Base-by-base conservation (phyloP, 192 early-diverging fungal species). In the Linnemannia exigua region DNA sequence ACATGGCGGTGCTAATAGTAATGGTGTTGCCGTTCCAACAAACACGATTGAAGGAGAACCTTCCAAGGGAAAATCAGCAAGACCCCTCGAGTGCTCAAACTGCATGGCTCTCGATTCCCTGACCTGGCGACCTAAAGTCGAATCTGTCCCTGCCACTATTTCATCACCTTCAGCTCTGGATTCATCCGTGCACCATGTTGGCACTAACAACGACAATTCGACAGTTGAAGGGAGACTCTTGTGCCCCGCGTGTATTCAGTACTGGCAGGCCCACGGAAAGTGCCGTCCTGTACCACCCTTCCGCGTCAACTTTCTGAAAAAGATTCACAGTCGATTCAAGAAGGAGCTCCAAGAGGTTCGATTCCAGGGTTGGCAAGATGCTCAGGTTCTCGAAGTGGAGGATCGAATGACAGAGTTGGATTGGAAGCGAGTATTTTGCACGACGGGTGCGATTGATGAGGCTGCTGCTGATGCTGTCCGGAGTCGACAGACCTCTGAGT, bases 341-440 rank as follows among this genome's bases (percentile, higher is more conserved):
- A 75, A 75, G 37, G 70, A 67, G 35, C 70, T 83, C 5, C 76
- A 77, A 46, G 76, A 77, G 25, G 71, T 76, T 22, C 70, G 81
- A 14, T 83, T 83, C 66, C 81, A 83, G 38, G 81, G 81, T 25
- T 83, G 81, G 81, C 81, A 83, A n/a, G 81, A 83, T 69, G 76
- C 81, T 5, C 81, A 83, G 50, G 76, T 83, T 14, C 35, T 83
- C 11, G 81, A 83, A 36, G 67, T 83, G 51, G 81, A 83, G 4
- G 81, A 83, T 68, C 41, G 44, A 1, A 83, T 83, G 54, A 66
- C 75, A 1, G 71, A 69, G 14, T 1, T 35, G 2, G 81, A 83
- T 12, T 82, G 77, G 70, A 48, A 73, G n/a, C 37, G 47, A 5
- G 61, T 83, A 11, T 83, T 77, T 44, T 72, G 31, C 14, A 52